Base-by-base conservation (phyloP, 2,329 filamentous ascomycete species). In the Penicillium sp. region DNA sequence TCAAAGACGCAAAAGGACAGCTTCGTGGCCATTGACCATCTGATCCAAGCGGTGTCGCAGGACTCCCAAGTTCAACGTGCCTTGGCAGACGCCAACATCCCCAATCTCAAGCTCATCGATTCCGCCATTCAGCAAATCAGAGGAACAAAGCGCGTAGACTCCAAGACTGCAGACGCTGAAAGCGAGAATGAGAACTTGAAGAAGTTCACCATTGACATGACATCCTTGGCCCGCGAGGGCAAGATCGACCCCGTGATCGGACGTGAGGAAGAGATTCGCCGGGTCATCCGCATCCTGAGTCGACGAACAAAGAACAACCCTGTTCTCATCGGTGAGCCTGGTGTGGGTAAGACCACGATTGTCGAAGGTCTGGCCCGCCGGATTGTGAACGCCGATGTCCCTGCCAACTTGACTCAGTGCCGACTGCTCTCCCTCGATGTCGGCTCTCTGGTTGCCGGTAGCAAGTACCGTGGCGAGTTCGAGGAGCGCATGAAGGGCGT, bases 401-500 rank as follows among this genome's bases (percentile, higher is more conserved):
- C 95, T 38, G 92, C 96, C 74, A 97, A 97, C 71, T 83, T 99
- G 56, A 92, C 95, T 54, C 89, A 91, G 60, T 99, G 95, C 85
- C 95, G 90, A 76, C 84, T 99, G 61, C 88, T 99, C 58, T 97
- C 95, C 4, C 87, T 99, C 48, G 95, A 99, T 72, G 94, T 99
- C 50, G 95, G 95, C 69, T 90, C 94, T 25, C 83, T 99, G 58
- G 94, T 99, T 64, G 95, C 95, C 59, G 95, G 95, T 67, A 97
- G 92, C 86, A 99, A 99, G 80, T 99, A 96, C 81, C 89, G 95
- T 52, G 95, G 95, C 81, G 95, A 99, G 76, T 99, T 99, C 61
- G 95, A 99, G 76, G 95, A 99, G 83, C 88, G 95, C 69, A 98
- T 99, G 93, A 99, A 99, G 85, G 93, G 94, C 57, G 95, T 99